Conservation (phyloP, 768 basidiomycete species). For the Amanita phalloides region DNA sequence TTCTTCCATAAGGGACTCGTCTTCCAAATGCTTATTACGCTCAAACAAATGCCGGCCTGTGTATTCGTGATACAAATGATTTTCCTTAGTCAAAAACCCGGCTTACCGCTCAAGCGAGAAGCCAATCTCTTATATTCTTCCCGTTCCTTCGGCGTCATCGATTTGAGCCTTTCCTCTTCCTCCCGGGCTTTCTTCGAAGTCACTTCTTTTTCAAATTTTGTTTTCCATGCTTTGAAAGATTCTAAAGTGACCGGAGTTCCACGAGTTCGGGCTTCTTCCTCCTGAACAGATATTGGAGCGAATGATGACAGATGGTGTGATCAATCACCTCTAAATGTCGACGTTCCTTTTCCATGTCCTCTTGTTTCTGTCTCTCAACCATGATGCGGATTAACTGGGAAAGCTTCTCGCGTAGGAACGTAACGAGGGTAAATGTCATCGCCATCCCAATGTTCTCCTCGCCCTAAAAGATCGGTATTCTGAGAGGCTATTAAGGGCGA, state of each 20-base stretch:
- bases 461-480: conserved; percentile 33
- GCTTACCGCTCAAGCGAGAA: conserved; percentile 60
- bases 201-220: conserved; percentile 66
- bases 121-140: conserved; percentile 68
- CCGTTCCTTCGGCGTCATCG: conserved; percentile 65
- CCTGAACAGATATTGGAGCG: conserved; percentile 32
- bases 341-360: conserved; percentile 66
- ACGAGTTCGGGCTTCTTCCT: conserved; percentile 75
- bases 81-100: background rate
- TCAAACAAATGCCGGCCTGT: conserved; percentile 94
- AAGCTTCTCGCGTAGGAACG: conserved; percentile 73
- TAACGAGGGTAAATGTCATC: conserved; percentile 93
- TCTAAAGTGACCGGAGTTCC: conserved; percentile 87
- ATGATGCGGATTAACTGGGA: conserved; percentile 51
- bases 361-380: conserved; percentile 41
- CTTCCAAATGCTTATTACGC: conserved; percentile 66
- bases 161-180: conserved; percentile 68
- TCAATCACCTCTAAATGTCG: conserved; percentile 58
- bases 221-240: conserved; percentile 76
- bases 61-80: conserved; percentile 1
- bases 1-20: conserved; percentile 77
- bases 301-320: background rate
- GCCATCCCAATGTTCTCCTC: conserved; percentile 90
- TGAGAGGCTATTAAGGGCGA: background rate
- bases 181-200: conserved; percentile 46